Percentiles rank a stretch among this genome's conserved stretches.
Evolutionary conservation across 352 stramenopile species (phyloP).

Genomic region (Globisporangium irregulare): DNA sequence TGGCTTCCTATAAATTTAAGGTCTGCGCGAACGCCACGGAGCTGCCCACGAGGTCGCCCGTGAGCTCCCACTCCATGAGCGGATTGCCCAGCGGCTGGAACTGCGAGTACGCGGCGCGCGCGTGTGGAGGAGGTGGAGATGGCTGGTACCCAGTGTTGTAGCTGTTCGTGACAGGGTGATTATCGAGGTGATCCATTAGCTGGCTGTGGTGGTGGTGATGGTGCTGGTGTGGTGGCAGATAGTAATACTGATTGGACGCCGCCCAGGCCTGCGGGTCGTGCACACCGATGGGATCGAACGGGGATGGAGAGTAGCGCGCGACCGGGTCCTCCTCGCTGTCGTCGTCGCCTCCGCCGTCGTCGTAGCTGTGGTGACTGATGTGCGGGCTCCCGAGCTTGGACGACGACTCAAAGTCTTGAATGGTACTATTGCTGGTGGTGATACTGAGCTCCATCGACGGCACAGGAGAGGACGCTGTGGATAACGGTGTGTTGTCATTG

Average conservation of each 20-base stretch:
- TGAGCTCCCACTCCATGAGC: conserved; percentile 3
- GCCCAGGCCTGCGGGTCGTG: conserved; percentile 1
- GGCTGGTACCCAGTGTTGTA: neutral
- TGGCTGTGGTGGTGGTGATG: neutral
- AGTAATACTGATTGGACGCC: neutral
- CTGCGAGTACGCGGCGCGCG: neutral
- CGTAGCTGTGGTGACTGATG: neutral
- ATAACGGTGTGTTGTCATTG: neutral
- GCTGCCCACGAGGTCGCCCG: conserved; percentile 4
- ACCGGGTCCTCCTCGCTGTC: neutral
- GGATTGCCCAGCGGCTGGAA: neutral
- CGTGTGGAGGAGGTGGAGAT: neutral
- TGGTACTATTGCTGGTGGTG: neutral
- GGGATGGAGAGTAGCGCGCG: neutral
- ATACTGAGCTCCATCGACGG: neutral
- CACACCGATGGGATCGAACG: conserved; percentile 1
- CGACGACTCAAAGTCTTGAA: neutral
- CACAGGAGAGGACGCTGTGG: neutral
- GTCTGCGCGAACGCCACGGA: conserved; percentile 9
- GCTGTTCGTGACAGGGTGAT: neutral
- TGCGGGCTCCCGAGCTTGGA: neutral
- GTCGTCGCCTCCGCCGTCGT: neutral
- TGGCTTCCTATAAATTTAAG: conserved; percentile 5
- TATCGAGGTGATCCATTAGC: neutral
- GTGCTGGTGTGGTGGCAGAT: neutral